Evolutionary conservation across 257 asterid species (phyloP).

Genomic region (Solanum ossicruentum): DNA sequence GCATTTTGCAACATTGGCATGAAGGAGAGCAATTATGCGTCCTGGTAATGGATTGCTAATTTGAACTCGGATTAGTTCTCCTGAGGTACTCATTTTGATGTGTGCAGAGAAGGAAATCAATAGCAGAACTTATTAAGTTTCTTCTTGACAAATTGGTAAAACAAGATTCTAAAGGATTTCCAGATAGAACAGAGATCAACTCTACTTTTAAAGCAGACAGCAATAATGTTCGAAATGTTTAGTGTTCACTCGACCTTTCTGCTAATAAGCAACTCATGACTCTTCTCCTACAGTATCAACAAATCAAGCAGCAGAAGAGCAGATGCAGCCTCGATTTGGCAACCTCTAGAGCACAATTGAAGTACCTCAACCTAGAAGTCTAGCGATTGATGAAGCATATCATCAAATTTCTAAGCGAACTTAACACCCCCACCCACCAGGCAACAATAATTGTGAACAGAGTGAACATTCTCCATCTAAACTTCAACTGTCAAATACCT

Average conservation of each 20-base stretch:
- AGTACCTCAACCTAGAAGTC: neutral
- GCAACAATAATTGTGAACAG: neutral
- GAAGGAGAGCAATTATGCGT: neutral
- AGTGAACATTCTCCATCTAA: neutral
- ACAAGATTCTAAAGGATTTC: neutral
- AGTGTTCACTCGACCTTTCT: neutral
- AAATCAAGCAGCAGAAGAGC: neutral
- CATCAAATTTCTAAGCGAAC: neutral
- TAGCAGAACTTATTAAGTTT: neutral
- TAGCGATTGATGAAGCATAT: neutral
- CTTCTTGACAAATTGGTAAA: neutral
- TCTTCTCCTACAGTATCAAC: neutral
- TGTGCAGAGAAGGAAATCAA: neutral
- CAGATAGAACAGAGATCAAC: neutral
- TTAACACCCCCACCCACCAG: neutral
- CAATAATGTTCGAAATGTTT: neutral
- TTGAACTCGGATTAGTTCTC: neutral
- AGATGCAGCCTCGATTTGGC: neutral
- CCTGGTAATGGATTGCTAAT: neutral
- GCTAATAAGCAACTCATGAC: neutral
- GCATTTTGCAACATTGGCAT: neutral
- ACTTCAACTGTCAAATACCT: neutral
- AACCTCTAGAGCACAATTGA: neutral
- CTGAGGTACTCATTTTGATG: neutral
- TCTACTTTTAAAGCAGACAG: neutral